phyloP scores from a whole-genome alignment of 176 grass and related monocot species.

The Hordeum vulgare region MorexV3_pseudomolecules_assembly NC_058524.1:53757640-53758139 shows the following conservation, averaged over 20 bases:
- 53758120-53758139: background rate
- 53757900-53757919: background rate
- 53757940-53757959: slow-evolving; percentile 40
- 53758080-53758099: background rate
- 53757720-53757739: slow-evolving; percentile 31
- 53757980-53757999: slow-evolving; percentile 42
- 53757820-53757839: slow-evolving; percentile 13
- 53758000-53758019: slow-evolving; percentile 1
- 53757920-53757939: background rate
- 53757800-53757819: slow-evolving; percentile 45
- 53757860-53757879: slow-evolving; percentile 45
- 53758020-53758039: slow-evolving; percentile 15
- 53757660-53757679: slow-evolving; percentile 26
- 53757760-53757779: background rate
- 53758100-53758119: background rate
- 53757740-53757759: background rate
- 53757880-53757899: slow-evolving; percentile 17
- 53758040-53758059: background rate
- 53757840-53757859: slow-evolving; percentile 9
- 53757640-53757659: slow-evolving; percentile 46
- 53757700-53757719: slow-evolving; percentile 35
- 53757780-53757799: slow-evolving; percentile 5
- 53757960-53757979: slow-evolving; percentile 18
- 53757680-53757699: slow-evolving; percentile 19
- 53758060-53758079: background rate